phyloP scores from a whole-genome alignment of 306 rosid species.

The Vicia villosa region DNA sequence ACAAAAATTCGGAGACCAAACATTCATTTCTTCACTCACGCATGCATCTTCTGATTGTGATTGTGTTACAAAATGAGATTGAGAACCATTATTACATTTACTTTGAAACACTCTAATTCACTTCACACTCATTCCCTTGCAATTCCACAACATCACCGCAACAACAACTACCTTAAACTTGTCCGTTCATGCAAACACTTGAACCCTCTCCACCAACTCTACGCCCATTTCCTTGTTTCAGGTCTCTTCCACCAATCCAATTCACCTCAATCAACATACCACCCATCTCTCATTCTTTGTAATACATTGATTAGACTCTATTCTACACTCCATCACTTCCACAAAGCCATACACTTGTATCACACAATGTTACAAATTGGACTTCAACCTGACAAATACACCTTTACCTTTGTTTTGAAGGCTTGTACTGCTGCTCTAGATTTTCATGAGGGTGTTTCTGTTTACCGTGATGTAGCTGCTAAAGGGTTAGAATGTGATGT shows the following conservation, averaged over 20 bases:
- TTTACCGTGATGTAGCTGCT: not conserved
- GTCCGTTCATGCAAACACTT: constrained; percentile 56
- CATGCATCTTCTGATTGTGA: not conserved
- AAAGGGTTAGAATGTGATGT: constrained; percentile 39
- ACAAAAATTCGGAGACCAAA: not conserved
- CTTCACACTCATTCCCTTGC: constrained; percentile 19
- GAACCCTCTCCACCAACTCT: constrained; percentile 52
- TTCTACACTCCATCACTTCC: not conserved
- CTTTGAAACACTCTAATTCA: constrained; percentile 2
- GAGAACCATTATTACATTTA: constrained; percentile 6
- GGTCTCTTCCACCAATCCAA: not conserved
- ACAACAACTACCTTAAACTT: constrained; percentile 38
- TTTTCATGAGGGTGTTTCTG: constrained; percentile 3
- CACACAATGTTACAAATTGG: not conserved
- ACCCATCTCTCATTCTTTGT: constrained; percentile 15
- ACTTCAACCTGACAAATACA: constrained; percentile 3
- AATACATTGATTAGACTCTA: not conserved
- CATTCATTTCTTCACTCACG: not conserved
- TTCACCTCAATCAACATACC: not conserved
- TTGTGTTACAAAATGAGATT: not conserved
- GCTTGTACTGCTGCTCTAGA: not conserved
- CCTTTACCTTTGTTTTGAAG: constrained; percentile 5
- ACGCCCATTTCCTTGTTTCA: not conserved
- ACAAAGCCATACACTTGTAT: not conserved
- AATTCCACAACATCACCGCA: constrained; percentile 11